Base-by-base conservation (phyloP, 768 basidiomycete species). In the Mycena olivaceomarginata region DNA sequence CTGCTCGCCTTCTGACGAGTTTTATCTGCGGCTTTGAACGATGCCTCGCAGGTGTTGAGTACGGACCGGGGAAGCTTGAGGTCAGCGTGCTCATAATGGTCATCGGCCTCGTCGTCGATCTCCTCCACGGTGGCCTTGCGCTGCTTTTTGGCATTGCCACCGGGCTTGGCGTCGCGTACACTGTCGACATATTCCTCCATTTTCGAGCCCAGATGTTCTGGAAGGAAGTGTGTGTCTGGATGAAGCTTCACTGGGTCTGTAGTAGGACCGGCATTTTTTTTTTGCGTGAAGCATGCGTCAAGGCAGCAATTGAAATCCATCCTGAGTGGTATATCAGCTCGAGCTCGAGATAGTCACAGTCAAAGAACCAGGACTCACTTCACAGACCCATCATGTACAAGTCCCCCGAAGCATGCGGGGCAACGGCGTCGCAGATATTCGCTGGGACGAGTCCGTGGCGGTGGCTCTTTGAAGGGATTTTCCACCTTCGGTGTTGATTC, bases 231-330 rank as follows among this genome's bases (percentile, higher is more conserved):
- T 5, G 77, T 71, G 8, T 46, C 53, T 1, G 77, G 76, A 53
- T 75, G 74, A 10, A 39, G 18, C 31, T 77, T 70, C 6, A 56
- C 25, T 3, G 79, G 72, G 31, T 72, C 79, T 31, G 31, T 31
- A 3, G 39, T n/a, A 1, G 62, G n/a, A 15, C 67, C n/a, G 16
- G 59, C 60, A 22, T 74, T 60, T 12, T 67, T 46, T 63, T 78
- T 81, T 40, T 81, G 80, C 0, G 73, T 77, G 59, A 81, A 78
- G 41, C 79, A 79, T 4, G 80, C 77, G 66, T 81, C 79, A 9
- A 77, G 12, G 41, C 78, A 81, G 15, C 12, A 13, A 51, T 51
- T 15, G 18, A 51, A 51, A 16, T 51, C 48, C 48, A 51, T 51
- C 16, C 48, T 51, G 48, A 16, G 48, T 51, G 18, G 15, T 18